Percentiles rank a stretch among this genome's conserved stretches.
These are phyloP conservation scores for Hapsidospora chrysogenum DNA, from an alignment of 495 filamentous ascomycete genomes.

Conservation along the genomic window DNA sequence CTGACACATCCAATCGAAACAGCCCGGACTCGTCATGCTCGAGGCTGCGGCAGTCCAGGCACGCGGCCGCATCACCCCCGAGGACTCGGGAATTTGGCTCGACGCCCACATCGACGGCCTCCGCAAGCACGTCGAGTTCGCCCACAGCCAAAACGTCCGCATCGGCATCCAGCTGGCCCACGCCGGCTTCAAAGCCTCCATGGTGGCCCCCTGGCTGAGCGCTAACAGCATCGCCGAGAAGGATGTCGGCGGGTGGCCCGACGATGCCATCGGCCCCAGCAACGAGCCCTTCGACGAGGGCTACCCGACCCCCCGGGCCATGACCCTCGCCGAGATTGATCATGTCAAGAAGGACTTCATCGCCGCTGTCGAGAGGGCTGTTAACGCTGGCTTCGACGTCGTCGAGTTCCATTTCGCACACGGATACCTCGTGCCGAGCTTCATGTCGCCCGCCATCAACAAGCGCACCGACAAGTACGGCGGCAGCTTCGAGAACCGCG, in stretches of 20 bases:
- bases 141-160: constrained; percentile 48
- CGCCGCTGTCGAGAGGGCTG: constrained; percentile 30
- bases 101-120: constrained; percentile 52
- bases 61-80: constrained; percentile 57
- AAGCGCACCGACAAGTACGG: constrained; percentile 45
- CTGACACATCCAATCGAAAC: not conserved
- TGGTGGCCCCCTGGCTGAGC: constrained; percentile 47
- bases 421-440: constrained; percentile 38
- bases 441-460: constrained; percentile 37
- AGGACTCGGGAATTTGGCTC: constrained; percentile 57
- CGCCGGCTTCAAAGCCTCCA: constrained; percentile 56
- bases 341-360: constrained; percentile 37
- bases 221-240: constrained; percentile 28
- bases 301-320: constrained; percentile 31
- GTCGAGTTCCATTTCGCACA: constrained; percentile 30
- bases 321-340: constrained; percentile 41
- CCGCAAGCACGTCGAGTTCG: constrained; percentile 44
- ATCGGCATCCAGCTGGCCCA: constrained; percentile 64
- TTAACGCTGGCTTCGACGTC: constrained; percentile 39
- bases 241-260: constrained; percentile 44
- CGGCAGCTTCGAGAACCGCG: constrained; percentile 45
- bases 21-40: constrained; percentile 45
- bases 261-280: constrained; percentile 37
- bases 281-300: constrained; percentile 35
- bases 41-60: constrained; percentile 55